Conservation (phyloP, 2,329 filamentous ascomycete genomes). For the Fusarium incarnatum region DNA sequence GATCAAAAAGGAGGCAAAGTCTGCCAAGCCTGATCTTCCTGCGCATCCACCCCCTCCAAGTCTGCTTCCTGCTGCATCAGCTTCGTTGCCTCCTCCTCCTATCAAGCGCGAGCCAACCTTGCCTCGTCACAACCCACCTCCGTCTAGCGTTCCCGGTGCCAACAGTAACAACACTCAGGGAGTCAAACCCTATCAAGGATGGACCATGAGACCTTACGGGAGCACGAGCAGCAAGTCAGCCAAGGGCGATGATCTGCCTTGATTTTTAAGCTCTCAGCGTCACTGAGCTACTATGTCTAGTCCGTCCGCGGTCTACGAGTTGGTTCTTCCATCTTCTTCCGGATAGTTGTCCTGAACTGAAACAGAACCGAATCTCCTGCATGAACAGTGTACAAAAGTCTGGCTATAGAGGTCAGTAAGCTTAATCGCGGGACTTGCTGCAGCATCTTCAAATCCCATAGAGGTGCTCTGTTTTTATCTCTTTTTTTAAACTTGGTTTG, state of each 20-base stretch:
- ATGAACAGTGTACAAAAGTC: background rate
- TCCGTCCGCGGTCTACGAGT: background rate
- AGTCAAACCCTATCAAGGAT: conserved; percentile 53
- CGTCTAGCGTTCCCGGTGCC: conserved; percentile 48
- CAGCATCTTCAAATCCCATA: background rate
- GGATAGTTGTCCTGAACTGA: conserved; percentile 44
- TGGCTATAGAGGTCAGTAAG: background rate
- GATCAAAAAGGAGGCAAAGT: conserved; percentile 34
- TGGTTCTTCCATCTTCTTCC: conserved; percentile 5
- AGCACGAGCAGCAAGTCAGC: conserved; percentile 49
- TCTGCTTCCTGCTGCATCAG: conserved; percentile 54
- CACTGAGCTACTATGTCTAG: background rate
- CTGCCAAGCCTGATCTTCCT: conserved; percentile 29
- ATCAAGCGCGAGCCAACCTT: conserved; percentile 49
- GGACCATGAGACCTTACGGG: conserved; percentile 54
- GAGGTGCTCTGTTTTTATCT: conserved; percentile 7
- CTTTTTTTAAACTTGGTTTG: background rate
- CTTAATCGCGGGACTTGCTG: conserved; percentile 1
- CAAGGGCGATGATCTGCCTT: conserved; percentile 52
- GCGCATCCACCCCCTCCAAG: conserved; percentile 43
- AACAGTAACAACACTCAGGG: conserved; percentile 50
- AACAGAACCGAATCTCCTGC: background rate
- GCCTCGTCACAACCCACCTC: conserved; percentile 51
- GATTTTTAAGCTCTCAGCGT: conserved; percentile 8
- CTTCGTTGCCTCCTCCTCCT: conserved; percentile 54